Base-by-base conservation (phyloP, 2,329 filamentous ascomycete species). In the Diaporthe vaccinii region DNA sequence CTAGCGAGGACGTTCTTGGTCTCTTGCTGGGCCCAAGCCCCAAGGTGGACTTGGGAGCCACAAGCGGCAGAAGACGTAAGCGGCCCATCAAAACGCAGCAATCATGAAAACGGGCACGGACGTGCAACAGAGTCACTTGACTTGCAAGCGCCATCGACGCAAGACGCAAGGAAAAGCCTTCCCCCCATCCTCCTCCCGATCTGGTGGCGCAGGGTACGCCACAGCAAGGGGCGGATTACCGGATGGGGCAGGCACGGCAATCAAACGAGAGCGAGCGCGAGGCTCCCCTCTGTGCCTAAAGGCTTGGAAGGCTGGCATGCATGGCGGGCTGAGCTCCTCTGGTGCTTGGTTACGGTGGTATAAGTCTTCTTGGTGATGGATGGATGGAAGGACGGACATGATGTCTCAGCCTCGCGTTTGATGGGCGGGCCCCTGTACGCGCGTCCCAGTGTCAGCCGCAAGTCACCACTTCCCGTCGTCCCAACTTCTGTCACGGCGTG, bases 361-460 rank as follows among this genome's bases (percentile, higher is more conserved):
- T 10, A 10, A 10, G 22, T 51, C 9, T n/a, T 51, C 34, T 34
- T 34, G 34, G 34, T 34, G 34, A 34, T 34, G 34, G 49, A 51
- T 25, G 12, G 9, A 14, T 6, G 10, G 10, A n/a, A 12, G 31
- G 31, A n/a, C 20, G 14, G 20, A 25, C 17, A 51, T 6, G 1
- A 22, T 65, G 65, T 69, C 28, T 69, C 65, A 69, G 65, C 65
- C 65, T 69, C 65, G 65, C 65, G 65, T 69, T 69, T 69, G 65
- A 69, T 69, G 49, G 31, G 31, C 65, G 20, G 31, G 14, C 59
- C 46, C 44, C 8, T 8, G 46, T 53, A 69, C 65, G 65, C 65
- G 65, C 65, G 65, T 53, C 65, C 65, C 62, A 34, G 46, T 69
- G 65, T 69, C 65, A 69, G 49, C 62, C 44, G 62, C 22, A 51